Conservation (phyloP, 2,329 filamentous ascomycete genomes). For the Claviceps sp. region DNA sequence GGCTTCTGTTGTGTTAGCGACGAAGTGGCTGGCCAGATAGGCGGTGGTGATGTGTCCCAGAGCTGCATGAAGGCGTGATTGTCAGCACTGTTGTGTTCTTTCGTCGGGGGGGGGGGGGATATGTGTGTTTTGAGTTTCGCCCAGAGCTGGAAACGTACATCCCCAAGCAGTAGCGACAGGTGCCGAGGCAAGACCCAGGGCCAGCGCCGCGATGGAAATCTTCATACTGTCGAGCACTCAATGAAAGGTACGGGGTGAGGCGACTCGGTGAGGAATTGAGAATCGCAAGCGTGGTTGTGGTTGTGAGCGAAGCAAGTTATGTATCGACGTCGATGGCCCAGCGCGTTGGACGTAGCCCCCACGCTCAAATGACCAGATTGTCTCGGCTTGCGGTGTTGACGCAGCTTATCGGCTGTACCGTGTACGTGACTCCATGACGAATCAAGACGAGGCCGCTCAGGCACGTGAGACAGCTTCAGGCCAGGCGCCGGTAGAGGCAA, state of each 20-base stretch:
- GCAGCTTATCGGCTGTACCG: not conserved
- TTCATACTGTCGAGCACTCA: conserved; percentile 17
- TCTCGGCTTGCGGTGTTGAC: not conserved
- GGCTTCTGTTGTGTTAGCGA: conserved; percentile 38
- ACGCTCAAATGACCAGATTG: conserved; percentile 1
- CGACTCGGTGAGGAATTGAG: not conserved
- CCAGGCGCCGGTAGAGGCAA: too few relatives aligned
- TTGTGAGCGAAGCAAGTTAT: not conserved
- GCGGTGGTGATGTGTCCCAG: conserved; percentile 54
- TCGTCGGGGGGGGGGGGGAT: not conserved
- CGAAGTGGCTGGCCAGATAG: conserved; percentile 48
- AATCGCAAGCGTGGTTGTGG: not conserved
- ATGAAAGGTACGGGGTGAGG: not conserved
- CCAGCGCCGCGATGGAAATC: conserved; percentile 15
- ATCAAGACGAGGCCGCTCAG: not conserved
- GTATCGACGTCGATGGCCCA: not conserved
- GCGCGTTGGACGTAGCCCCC: not conserved
- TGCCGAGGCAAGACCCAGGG: conserved; percentile 19
- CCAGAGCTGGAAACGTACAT: conserved; percentile 18
- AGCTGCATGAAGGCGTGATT: conserved; percentile 20
- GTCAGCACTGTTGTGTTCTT: not conserved
- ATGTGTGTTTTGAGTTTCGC: not conserved
- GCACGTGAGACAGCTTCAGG: too few relatives aligned
- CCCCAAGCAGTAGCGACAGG: conserved; percentile 28
- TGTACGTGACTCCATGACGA: not conserved